phyloP scores from a whole-genome alignment of 495 filamentous ascomycete genomes.

The Tuber magnatum region DNA sequence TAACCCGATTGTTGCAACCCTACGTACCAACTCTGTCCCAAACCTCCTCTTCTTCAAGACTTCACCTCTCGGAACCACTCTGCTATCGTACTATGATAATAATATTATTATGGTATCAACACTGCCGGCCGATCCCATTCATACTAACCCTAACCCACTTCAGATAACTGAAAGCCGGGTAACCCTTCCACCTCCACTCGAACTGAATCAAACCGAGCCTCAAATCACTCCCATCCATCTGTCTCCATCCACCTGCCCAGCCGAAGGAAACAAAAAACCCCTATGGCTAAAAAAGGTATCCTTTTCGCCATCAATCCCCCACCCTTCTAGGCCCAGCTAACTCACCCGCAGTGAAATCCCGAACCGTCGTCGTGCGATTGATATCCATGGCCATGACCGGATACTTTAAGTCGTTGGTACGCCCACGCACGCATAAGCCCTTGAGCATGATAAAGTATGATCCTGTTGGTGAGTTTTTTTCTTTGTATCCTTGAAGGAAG shows the following conservation, averaged over 20 bases:
- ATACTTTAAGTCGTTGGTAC: conserved; percentile 82
- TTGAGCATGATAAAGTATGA: conserved; percentile 99
- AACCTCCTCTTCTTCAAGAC: not conserved
- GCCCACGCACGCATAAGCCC: conserved; percentile 71
- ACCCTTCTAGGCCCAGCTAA: conserved; percentile 12
- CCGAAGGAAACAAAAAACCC: too few relatives aligned
- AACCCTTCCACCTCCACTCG: conserved; percentile 11
- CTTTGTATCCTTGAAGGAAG: not conserved
- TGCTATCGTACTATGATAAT: too few relatives aligned
- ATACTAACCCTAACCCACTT: conserved; percentile 9
- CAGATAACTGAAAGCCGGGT: conserved; percentile 19
- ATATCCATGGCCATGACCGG: conserved; percentile 98
- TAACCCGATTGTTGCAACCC: not conserved
- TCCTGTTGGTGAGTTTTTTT: conserved; percentile 70
- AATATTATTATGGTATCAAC: too few relatives aligned
- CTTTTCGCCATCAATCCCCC: not conserved
- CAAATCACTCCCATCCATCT: conserved; percentile 6
- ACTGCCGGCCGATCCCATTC: not conserved
- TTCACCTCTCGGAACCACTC: not conserved
- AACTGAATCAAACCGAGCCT: conserved; percentile 14
- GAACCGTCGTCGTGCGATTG: conserved; percentile 84
- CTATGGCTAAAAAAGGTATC: conserved; percentile 54
- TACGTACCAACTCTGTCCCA: not conserved
- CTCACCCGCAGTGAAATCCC: conserved; percentile 70
- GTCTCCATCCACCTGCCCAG: conserved; percentile 8